Conservation (phyloP, 129 eudicot species). For the Flaveria bidentis region DNA sequence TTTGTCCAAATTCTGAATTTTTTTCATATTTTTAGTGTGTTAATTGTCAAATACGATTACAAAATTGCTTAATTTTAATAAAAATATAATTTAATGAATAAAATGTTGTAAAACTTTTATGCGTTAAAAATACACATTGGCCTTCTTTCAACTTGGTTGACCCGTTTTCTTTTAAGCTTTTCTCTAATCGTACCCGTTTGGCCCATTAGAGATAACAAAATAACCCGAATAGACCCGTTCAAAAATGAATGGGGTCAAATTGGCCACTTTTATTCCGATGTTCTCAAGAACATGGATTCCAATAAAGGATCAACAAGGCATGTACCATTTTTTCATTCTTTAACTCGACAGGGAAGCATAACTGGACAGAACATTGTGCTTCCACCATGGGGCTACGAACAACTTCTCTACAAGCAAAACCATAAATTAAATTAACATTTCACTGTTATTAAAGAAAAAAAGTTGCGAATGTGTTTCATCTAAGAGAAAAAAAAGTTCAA, state of each 20-base stretch:
- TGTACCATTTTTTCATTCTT: slow-evolving; percentile 76
- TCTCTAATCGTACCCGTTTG: neutral
- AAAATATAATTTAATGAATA: neutral
- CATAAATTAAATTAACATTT: slow-evolving; percentile 29
- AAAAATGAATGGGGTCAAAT: neutral
- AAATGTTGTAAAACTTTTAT: neutral
- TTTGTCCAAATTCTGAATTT: neutral
- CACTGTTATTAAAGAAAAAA: neutral
- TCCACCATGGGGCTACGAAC: slow-evolving; percentile 98
- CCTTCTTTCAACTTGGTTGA: neutral
- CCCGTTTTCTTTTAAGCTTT: slow-evolving; percentile 2
- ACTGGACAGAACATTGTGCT: slow-evolving; percentile 95
- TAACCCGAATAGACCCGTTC: neutral
- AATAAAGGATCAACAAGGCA: slow-evolving; percentile 14
- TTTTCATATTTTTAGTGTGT: neutral
- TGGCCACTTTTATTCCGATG: neutral
- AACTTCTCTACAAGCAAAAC: slow-evolving; percentile 68
- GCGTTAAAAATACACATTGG: neutral
- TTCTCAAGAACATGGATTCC: slow-evolving; percentile 3
- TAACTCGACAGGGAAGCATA: slow-evolving; percentile 78
- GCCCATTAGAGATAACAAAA: neutral
- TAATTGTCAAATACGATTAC: neutral
- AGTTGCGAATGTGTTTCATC: neutral
- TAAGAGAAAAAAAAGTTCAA: neutral
- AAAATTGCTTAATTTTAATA: neutral